Percentiles rank a stretch among this genome's conserved stretches.
These are phyloP conservation scores for Galerina sulciceps DNA, from an alignment of 768 basidiomycete genomes.

Conservation along the genomic window DNA sequence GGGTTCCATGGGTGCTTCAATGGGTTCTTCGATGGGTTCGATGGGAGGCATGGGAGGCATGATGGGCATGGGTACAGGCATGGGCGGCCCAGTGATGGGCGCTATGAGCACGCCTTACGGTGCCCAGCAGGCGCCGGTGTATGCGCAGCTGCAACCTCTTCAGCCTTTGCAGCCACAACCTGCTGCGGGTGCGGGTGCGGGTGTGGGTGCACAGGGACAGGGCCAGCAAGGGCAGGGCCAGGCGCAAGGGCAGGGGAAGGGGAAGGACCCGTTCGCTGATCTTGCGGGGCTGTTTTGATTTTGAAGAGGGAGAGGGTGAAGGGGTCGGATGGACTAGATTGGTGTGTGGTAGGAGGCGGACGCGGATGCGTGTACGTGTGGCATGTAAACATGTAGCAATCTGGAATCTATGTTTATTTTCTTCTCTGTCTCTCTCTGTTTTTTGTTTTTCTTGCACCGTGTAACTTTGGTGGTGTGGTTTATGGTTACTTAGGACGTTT, in stretches of 20 bases:
- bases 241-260: too few species aligned
- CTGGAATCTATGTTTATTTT: too few species aligned
- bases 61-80: conserved; percentile 9
- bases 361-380: too few species aligned
- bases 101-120: background rate
- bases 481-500: too few species aligned
- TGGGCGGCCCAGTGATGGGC: conserved; percentile 6
- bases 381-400: too few species aligned
- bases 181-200: conserved; percentile 23
- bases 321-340: too few species aligned
- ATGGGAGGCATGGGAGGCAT: conserved; percentile 18
- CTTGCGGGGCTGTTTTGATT: conserved; percentile 74
- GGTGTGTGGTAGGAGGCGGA: too few species aligned
- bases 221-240: too few species aligned
- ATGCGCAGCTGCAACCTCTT: conserved; percentile 15
- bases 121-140: background rate
- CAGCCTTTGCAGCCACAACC: conserved; percentile 23
- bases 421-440: too few species aligned
- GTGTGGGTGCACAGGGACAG: conserved; percentile 20
- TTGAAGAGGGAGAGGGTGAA: too few species aligned
- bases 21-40: conserved; percentile 22
- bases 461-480: too few species aligned
- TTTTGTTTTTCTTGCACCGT: too few species aligned
- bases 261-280: conserved; percentile 87
- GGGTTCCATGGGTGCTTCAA: conserved; percentile 5